Evolutionary conservation across 2,329 filamentous ascomycete genomes (phyloP).

Genomic region (Teratosphaeria gauchensis): DNA sequence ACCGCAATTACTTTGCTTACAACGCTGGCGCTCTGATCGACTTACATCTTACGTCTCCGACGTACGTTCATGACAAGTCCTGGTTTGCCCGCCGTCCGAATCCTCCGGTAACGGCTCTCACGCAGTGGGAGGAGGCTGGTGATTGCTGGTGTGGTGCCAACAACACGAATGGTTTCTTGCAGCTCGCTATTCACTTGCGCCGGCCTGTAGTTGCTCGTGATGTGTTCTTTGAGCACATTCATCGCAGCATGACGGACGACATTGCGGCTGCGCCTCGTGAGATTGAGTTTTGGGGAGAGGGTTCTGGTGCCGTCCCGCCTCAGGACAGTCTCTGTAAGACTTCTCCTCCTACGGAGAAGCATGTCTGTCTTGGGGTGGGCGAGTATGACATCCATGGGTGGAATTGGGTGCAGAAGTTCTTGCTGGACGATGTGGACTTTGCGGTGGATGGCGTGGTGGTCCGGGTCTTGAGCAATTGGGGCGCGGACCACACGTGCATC

Average conservation of each 20-base stretch:
- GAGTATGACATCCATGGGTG: slow-evolving; percentile 32
- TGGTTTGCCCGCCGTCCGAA: background rate
- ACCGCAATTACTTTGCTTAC: slow-evolving; percentile 62
- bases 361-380: slow-evolving; percentile 31
- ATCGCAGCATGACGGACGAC: slow-evolving; percentile 29
- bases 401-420: slow-evolving; percentile 35
- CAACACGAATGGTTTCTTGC: slow-evolving; percentile 40
- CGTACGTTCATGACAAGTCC: slow-evolving; percentile 12
- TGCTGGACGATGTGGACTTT: slow-evolving; percentile 16
- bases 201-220: slow-evolving; percentile 29
- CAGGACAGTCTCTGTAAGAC: slow-evolving; percentile 3
- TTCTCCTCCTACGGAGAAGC: slow-evolving; percentile 9
- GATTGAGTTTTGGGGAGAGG: slow-evolving; percentile 37
- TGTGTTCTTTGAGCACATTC: slow-evolving; percentile 39
- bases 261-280: slow-evolving; percentile 32
- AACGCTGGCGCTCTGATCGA: slow-evolving; percentile 60
- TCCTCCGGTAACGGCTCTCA: slow-evolving; percentile 43
- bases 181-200: slow-evolving; percentile 48
- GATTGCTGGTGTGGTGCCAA: slow-evolving; percentile 74
- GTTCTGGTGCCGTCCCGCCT: slow-evolving; percentile 7
- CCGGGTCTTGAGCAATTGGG: slow-evolving; percentile 35
- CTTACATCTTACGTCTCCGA: slow-evolving; percentile 49
- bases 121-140: slow-evolving; percentile 64
- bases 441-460: slow-evolving; percentile 29
- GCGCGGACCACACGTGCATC: slow-evolving; percentile 35